phyloP scores from a whole-genome alignment of 177 flowering plant species.

The Vitis hybrid region DNA sequence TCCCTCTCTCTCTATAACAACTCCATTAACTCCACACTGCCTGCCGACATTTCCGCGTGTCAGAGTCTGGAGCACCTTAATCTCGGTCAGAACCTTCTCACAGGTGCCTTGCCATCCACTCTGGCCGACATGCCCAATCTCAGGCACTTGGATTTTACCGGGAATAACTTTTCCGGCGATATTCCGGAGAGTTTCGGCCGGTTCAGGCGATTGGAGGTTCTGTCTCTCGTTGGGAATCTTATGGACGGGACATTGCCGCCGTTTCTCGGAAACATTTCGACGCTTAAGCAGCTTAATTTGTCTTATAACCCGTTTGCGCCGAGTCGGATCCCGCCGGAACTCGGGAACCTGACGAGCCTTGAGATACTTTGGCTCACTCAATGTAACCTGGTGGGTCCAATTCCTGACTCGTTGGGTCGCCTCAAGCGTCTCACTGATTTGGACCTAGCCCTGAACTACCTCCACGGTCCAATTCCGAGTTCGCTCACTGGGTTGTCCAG shows the following conservation, averaged over 20 bases:
- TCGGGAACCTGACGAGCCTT: constrained; percentile 57
- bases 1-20: constrained; percentile 64
- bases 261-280: constrained; percentile 45
- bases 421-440: constrained; percentile 44
- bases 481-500: constrained; percentile 46
- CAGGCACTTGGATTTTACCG: constrained; percentile 46
- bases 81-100: constrained; percentile 57
- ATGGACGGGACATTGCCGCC: constrained; percentile 48
- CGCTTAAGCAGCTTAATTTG: constrained; percentile 50
- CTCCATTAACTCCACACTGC: constrained; percentile 64
- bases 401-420: constrained; percentile 59
- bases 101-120: constrained; percentile 43
- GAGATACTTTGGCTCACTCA: constrained; percentile 61
- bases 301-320: constrained; percentile 61
- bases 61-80: constrained; percentile 48
- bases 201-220: constrained; percentile 46
- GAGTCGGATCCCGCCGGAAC: constrained; percentile 58
- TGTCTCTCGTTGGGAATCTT: constrained; percentile 51
- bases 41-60: constrained; percentile 44
- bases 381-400: constrained; percentile 49
- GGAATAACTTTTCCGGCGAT: constrained; percentile 66
- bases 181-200: constrained; percentile 48
- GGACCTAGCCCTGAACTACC: constrained; percentile 52
- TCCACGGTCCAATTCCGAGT: constrained; percentile 51
- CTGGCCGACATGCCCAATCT: constrained; percentile 41